A percentile compares a stretch with the other conserved stretches of the same genome.
Evolutionary conservation across 352 stramenopile genomes (phyloP).

Genomic region (Phytophthora chlamydospora): DNA sequence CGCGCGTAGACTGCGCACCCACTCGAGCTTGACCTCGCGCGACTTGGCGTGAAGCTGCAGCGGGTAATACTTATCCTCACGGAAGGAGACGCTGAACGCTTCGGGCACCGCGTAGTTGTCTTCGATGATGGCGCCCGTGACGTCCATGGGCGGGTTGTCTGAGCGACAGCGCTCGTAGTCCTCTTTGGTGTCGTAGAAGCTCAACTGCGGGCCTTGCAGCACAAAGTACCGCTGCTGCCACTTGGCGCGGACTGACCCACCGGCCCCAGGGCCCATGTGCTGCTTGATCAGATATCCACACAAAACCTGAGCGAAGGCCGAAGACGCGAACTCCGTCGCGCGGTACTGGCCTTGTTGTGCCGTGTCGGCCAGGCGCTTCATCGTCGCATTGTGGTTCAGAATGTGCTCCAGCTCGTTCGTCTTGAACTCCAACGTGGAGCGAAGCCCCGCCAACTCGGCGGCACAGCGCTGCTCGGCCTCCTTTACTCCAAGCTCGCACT

Average conservation of each 20-base stretch:
- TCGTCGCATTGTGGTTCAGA: slow-evolving; percentile 87
- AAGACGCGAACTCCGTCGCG: slow-evolving; percentile 82
- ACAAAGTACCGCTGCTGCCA: slow-evolving; percentile 92
- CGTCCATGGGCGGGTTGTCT: slow-evolving; percentile 83
- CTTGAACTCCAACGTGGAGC: slow-evolving; percentile 83
- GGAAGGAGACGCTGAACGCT: slow-evolving; percentile 83
- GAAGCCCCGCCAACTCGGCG: slow-evolving; percentile 66
- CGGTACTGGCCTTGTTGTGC: slow-evolving; percentile 87
- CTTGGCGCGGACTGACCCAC: slow-evolving; percentile 52
- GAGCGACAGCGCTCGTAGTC: slow-evolving; percentile 85
- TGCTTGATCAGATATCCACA: slow-evolving; percentile 90
- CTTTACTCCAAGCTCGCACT: slow-evolving; percentile 75
- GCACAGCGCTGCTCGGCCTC: slow-evolving; percentile 80
- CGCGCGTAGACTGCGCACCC: slow-evolving; percentile 76
- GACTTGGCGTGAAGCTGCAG: slow-evolving; percentile 86
- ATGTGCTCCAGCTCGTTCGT: slow-evolving; percentile 89
- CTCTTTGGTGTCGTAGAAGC: slow-evolving; percentile 88
- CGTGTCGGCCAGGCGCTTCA: slow-evolving; percentile 85
- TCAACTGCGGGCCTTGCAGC: slow-evolving; percentile 75
- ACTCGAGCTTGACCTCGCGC: slow-evolving; percentile 76
- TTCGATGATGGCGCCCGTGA: slow-evolving; percentile 76
- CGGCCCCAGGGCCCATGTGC: slow-evolving; percentile 55
- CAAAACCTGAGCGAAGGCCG: slow-evolving; percentile 69
- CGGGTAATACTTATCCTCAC: slow-evolving; percentile 81
- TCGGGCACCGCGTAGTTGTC: slow-evolving; percentile 81